Conservation (phyloP, 257 asterid species). For the Fraxinus quadrangulata region DNA sequence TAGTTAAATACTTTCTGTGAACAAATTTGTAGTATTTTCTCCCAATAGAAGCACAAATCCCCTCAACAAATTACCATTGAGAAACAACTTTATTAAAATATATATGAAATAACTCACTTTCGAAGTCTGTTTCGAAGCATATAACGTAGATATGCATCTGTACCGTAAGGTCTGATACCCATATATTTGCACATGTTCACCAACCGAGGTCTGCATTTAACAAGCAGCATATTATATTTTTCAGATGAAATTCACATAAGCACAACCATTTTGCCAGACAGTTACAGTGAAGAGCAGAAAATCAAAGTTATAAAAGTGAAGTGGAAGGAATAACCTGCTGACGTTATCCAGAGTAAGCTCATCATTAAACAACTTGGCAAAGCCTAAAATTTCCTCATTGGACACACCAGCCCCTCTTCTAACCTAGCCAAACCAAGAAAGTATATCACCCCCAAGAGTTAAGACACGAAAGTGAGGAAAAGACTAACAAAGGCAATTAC, state of each 20-base stretch:
- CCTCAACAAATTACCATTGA: neutral
- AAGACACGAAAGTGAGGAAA: slow-evolving; percentile 8
- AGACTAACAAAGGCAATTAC: slow-evolving; percentile 18
- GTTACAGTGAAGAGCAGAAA: slow-evolving; percentile 16
- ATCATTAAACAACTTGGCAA: slow-evolving; percentile 96
- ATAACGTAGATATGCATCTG: slow-evolving; percentile 85
- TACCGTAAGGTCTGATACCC: slow-evolving; percentile 78
- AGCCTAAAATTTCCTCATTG: slow-evolving; percentile 88
- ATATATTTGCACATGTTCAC: slow-evolving; percentile 96
- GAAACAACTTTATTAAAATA: neutral
- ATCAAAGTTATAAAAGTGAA: slow-evolving; percentile 14
- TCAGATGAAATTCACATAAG: slow-evolving; percentile 17
- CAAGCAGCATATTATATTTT: slow-evolving; percentile 19
- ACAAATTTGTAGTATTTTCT: slow-evolving; percentile 14
- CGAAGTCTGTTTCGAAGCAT: slow-evolving; percentile 83
- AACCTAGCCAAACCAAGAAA: slow-evolving; percentile 54
- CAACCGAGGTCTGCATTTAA: slow-evolving; percentile 77
- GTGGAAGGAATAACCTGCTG: slow-evolving; percentile 64
- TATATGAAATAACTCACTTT: slow-evolving; percentile 48
- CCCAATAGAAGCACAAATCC: slow-evolving; percentile 3
- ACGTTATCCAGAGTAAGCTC: slow-evolving; percentile 96
- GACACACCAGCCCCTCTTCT: slow-evolving; percentile 84
- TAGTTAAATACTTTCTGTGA: slow-evolving; percentile 5
- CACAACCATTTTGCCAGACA: slow-evolving; percentile 15
- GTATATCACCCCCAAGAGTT: slow-evolving; percentile 1